These are phyloP conservation scores for Angophora floribunda DNA, from an alignment of 345 rosid species.

Conservation along the genomic window DNA sequence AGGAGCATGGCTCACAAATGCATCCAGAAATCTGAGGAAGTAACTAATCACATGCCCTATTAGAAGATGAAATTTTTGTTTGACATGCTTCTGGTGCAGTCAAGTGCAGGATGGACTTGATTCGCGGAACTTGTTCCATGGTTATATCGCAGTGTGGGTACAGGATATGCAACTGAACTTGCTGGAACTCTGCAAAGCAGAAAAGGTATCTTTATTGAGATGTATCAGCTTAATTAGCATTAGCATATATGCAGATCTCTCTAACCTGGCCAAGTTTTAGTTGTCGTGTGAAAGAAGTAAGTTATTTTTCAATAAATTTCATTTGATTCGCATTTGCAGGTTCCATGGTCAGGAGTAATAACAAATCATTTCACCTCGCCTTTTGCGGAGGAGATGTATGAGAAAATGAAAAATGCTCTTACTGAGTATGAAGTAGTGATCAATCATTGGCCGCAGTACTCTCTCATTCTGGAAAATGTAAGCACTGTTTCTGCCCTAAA, in stretches of 20 bases:
- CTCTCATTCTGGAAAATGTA: constrained; percentile 79
- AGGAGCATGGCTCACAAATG: neutral
- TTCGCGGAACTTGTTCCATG: constrained; percentile 64
- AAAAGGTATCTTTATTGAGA: constrained; percentile 47
- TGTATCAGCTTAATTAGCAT: neutral
- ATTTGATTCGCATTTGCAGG: constrained; percentile 20
- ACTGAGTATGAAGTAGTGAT: constrained; percentile 79
- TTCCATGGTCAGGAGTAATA: constrained; percentile 78
- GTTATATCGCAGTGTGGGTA: constrained; percentile 85
- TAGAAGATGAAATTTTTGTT: neutral
- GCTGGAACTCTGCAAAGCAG: constrained; percentile 84
- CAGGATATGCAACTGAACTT: constrained; percentile 89
- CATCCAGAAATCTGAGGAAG: neutral
- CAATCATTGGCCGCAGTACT: constrained; percentile 90
- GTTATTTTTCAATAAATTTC: neutral
- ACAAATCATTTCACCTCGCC: constrained; percentile 90
- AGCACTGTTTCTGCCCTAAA: constrained; percentile 5
- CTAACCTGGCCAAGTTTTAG: neutral
- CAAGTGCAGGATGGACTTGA: constrained; percentile 77
- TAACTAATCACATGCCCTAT: neutral
- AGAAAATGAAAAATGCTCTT: constrained; percentile 62
- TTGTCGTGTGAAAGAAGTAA: neutral
- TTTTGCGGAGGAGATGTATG: constrained; percentile 92
- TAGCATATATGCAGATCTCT: neutral
- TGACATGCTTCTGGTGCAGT: constrained; percentile 20